phyloP scores from a whole-genome alignment of 768 basidiomycete species.

The Auricularia sp. region DNA sequence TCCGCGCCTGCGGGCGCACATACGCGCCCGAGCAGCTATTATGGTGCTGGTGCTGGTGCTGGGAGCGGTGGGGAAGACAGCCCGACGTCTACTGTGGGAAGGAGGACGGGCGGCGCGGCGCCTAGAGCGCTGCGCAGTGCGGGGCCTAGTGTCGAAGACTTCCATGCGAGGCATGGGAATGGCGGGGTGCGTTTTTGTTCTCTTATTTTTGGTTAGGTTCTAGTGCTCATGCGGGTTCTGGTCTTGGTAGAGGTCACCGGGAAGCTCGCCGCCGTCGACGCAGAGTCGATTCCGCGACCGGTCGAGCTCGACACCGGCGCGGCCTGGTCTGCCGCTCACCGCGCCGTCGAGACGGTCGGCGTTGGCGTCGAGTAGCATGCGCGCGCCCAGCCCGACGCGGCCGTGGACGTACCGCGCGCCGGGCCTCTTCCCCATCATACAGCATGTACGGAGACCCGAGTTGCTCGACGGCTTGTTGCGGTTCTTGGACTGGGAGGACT shows the following conservation, averaged over 20 bases:
- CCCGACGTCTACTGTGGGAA: background rate
- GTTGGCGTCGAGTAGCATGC: background rate
- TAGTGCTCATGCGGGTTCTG: no score
- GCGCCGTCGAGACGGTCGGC: no score
- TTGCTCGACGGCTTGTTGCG: conserved; percentile 46
- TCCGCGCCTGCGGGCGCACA: background rate
- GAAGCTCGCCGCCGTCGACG: no score
- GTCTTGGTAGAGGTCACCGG: no score
- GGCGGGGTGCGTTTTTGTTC: no score
- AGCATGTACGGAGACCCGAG: conserved; percentile 42
- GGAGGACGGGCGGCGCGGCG: background rate
- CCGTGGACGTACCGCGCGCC: background rate
- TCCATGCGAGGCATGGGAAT: background rate
- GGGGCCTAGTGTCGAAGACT: background rate
- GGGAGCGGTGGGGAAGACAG: background rate
- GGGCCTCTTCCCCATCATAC: conserved; percentile 32
- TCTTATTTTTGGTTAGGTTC: no score
- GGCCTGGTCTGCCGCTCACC: no score
- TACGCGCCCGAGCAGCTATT: background rate
- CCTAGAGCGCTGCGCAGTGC: background rate
- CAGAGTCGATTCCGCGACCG: no score
- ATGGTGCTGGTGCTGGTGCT: background rate
- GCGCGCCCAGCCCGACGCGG: background rate
- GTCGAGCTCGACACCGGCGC: no score
- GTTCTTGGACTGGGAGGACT: conserved; percentile 58